Percentiles rank a stretch among this genome's conserved stretches.
These are phyloP conservation scores for Spathaspora girioi DNA, from an alignment of 805 yeast genomes.

Conservation along the genomic window DNA sequence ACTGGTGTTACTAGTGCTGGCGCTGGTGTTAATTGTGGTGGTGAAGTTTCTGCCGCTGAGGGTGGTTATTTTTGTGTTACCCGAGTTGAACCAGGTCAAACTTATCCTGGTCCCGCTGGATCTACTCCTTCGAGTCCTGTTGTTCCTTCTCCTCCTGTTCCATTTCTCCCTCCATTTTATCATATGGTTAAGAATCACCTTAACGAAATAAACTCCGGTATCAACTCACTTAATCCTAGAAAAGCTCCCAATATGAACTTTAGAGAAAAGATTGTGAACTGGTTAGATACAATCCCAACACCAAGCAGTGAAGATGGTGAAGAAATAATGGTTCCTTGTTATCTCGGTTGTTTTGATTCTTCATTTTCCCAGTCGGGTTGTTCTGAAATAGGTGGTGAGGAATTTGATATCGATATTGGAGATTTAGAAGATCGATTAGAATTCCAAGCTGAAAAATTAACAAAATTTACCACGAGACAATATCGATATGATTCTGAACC, in stretches of 20 bases:
- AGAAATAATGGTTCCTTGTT: too few relatives aligned
- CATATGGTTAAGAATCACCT: background rate
- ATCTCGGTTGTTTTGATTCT: slow-evolving; percentile 29
- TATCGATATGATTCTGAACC: slow-evolving; percentile 30
- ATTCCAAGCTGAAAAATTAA: slow-evolving; percentile 50
- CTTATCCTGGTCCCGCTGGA: background rate
- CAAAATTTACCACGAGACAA: slow-evolving; percentile 37
- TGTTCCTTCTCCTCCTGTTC: background rate
- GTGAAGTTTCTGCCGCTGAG: too few relatives aligned
- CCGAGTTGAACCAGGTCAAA: background rate
- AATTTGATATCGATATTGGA: slow-evolving; percentile 14
- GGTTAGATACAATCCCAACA: slow-evolving; percentile 60
- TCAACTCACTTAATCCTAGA: slow-evolving; percentile 45
- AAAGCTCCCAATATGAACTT: slow-evolving; percentile 59
- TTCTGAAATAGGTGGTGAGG: slow-evolving; percentile 10
- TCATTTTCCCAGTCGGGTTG: slow-evolving; percentile 7
- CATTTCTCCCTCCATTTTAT: background rate
- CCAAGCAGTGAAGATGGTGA: slow-evolving; percentile 9
- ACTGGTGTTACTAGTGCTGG: background rate
- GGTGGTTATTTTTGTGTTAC: background rate
- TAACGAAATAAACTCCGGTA: background rate
- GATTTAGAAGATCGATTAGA: slow-evolving; percentile 41
- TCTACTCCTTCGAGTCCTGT: too few relatives aligned
- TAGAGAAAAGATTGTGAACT: slow-evolving; percentile 59
- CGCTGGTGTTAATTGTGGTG: too few relatives aligned